Percentiles rank a stretch among this genome's conserved stretches.
These are phyloP conservation scores for Penicillium daleae DNA, from an alignment of 495 filamentous ascomycete species.

Conservation along the genomic window DNA sequence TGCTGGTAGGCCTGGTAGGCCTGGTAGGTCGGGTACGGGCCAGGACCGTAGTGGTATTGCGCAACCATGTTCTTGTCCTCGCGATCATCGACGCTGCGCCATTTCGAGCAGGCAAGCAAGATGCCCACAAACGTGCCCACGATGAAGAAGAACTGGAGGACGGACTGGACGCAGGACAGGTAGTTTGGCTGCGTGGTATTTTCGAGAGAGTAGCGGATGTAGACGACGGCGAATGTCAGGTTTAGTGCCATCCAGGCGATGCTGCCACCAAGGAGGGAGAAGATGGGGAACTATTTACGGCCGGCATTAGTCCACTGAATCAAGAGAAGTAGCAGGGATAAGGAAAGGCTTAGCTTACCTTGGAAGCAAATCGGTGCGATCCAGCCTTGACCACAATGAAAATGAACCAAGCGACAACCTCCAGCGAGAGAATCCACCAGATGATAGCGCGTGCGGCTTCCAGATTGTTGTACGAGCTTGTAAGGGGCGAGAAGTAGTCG, in stretches of 20 bases:
- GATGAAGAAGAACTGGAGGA: slow-evolving; percentile 26
- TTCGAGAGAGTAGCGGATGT: slow-evolving; percentile 26
- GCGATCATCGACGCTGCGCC: slow-evolving; percentile 19
- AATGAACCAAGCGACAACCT: slow-evolving; percentile 27
- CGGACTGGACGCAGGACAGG: slow-evolving; percentile 1
- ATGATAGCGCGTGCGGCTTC: slow-evolving; percentile 17
- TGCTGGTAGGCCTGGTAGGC: slow-evolving; percentile 10
- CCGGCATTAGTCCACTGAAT: too few relatives aligned
- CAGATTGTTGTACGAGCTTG: slow-evolving; percentile 8
- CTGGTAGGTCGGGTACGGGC: slow-evolving; percentile 9
- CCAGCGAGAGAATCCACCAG: slow-evolving; percentile 26
- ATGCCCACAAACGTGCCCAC: slow-evolving; percentile 30
- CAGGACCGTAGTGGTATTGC: slow-evolving; percentile 16
- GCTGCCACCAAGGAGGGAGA: slow-evolving; percentile 17
- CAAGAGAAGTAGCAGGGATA: not conserved
- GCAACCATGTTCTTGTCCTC: slow-evolving; percentile 5
- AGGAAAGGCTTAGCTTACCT: slow-evolving; percentile 15
- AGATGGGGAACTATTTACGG: slow-evolving; percentile 23
- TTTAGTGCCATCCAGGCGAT: slow-evolving; percentile 29
- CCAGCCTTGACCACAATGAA: slow-evolving; percentile 29
- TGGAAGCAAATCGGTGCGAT: slow-evolving; percentile 23
- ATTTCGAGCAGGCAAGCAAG: slow-evolving; percentile 26
- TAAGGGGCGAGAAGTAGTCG: not conserved
- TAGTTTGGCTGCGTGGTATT: slow-evolving; percentile 10
- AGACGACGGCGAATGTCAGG: slow-evolving; percentile 20